Base-by-base conservation (phyloP, 2,329 filamentous ascomycete species). In the Simplicillium aogashimaense region DNA sequence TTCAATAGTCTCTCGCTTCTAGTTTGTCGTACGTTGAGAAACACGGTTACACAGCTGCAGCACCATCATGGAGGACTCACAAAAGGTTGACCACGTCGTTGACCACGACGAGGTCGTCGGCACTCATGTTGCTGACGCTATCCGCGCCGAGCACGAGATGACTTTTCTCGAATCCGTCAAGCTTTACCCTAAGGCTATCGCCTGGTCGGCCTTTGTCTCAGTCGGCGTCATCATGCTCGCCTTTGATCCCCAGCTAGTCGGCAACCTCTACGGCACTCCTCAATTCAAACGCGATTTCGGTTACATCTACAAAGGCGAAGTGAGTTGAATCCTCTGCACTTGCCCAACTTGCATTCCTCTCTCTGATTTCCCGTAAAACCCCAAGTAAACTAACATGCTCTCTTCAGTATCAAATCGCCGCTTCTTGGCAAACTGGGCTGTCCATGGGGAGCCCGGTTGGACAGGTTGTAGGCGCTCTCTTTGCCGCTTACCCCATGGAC, bases 181-280 rank as follows among this genome's bases (percentile, higher is more conserved):
- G 39, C 54, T 67, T 29, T 70, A 70, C 43, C 67, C 67, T 12
- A 58, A 60, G 18, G 66, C 67, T 7, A 64, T 70, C 15, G 59
- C 53, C 13, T 81, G 76, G 76, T 76, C 72, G 7, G 61, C 69
- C 33, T 77, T 76, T 50, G 74, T 81, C 46, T 76, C 70, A 4
- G 58, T 78, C 3, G 73, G 73, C 7, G 70, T 79, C 30, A 72
- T 79, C 46, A 78, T 78, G 73, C 55, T 71, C 33, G 75, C 75
- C 4, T 83, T 81, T 50, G 78, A 82, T 52, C 73, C 76, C 0
- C 77, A 82, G 52, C 66, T 83, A 9, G 65, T 81, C 14, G 76
- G 76, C 17, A 77, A 78, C 44, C 65, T 83, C 39, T 81, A 76
- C 48, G 69, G 73, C 3, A 72, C 70, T 37, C 72, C 74, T 0